Conservation (phyloP, 129 eudicot genomes). For the Centella asiatica region DNA sequence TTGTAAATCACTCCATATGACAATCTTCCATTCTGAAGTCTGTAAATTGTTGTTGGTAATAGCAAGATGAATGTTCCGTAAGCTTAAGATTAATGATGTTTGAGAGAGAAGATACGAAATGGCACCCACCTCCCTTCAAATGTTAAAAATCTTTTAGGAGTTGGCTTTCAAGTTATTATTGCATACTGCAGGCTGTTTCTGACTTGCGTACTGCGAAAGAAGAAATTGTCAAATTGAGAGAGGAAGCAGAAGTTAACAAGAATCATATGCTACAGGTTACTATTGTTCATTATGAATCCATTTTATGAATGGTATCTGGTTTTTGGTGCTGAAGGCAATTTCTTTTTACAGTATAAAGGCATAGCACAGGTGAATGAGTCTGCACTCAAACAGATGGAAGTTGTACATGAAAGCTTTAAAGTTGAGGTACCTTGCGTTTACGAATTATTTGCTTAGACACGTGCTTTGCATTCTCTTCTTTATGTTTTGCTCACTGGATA, state of each 20-base stretch:
- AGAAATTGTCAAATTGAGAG: constrained; percentile 62
- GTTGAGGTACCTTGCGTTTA: constrained; percentile 28
- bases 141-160: too few relatives aligned
- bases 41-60: too few relatives aligned
- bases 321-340: background rate
- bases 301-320: background rate
- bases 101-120: too few relatives aligned
- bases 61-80: too few relatives aligned
- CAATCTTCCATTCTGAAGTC: too few relatives aligned
- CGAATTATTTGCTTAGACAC: background rate
- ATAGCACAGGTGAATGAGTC: constrained; percentile 81
- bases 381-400: constrained; percentile 78
- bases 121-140: too few relatives aligned
- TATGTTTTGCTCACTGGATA: background rate
- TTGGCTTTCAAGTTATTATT: too few relatives aligned
- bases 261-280: constrained; percentile 75
- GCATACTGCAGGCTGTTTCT: constrained; percentile 13
- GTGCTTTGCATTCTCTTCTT: background rate
- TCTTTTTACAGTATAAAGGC: constrained; percentile 49
- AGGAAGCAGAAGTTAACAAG: constrained; percentile 50
- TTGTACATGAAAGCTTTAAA: constrained; percentile 51
- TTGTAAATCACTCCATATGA: too few relatives aligned
- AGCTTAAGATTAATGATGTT: too few relatives aligned
- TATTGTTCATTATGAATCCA: background rate
- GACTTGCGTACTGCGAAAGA: constrained; percentile 31